phyloP scores from a whole-genome alignment of 2,329 filamentous ascomycete species.

The Trichoderma arundinaceum region DNA sequence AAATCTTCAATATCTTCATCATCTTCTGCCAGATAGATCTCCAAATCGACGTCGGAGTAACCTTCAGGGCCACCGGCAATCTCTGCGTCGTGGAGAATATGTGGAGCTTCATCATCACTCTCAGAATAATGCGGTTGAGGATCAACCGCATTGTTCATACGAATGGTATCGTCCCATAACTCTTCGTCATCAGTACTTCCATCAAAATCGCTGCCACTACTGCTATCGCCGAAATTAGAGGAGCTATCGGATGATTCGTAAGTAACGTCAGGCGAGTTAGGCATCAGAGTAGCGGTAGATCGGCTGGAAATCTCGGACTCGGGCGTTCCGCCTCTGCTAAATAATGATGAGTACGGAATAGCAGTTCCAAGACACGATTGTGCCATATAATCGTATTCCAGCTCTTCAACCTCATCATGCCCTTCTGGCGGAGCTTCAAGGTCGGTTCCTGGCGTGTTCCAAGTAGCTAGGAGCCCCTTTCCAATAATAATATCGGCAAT shows the following conservation, averaged over 20 bases:
- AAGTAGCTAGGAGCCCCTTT: conserved; percentile 40
- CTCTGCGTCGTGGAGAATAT: conserved; percentile 42
- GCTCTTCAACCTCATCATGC: background rate
- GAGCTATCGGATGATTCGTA: background rate
- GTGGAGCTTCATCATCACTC: conserved; percentile 29
- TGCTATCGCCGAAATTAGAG: conserved; percentile 11
- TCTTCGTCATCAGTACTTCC: conserved; percentile 3
- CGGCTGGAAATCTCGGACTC: background rate
- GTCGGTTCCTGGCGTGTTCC: conserved; percentile 31
- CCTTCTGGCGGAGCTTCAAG: background rate
- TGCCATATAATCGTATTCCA: background rate
- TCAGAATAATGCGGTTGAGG: conserved; percentile 35
- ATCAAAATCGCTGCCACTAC: conserved; percentile 12
- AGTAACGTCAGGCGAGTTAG: background rate
- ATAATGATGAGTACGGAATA: background rate
- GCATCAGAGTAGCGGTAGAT: background rate
- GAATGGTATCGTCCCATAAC: conserved; percentile 31
- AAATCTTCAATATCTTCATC: conserved; percentile 39
- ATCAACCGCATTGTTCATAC: conserved; percentile 36
- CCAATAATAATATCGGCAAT: conserved; percentile 39
- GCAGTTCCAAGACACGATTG: background rate
- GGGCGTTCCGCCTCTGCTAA: background rate
- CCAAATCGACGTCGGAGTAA: conserved; percentile 38
- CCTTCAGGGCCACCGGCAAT: conserved; percentile 32
- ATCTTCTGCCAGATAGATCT: conserved; percentile 41